Evolutionary conservation across 345 rosid genomes (phyloP).

Genomic region (Lepidium sativum): DNA sequence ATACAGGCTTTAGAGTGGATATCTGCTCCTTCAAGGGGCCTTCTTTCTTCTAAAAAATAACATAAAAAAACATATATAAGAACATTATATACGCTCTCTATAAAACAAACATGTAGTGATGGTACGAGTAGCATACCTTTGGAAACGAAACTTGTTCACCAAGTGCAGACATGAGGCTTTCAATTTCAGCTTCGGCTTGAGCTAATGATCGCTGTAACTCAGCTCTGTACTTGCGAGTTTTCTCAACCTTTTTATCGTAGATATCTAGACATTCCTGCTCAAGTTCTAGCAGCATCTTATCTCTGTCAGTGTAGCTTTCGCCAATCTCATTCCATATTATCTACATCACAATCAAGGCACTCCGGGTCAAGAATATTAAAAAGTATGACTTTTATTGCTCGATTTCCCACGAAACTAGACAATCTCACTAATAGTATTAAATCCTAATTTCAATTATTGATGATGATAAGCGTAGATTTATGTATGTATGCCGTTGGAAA

Average conservation of each 20-base stretch:
- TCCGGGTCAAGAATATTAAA: too few species aligned
- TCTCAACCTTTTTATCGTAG: slow-evolving; percentile 60
- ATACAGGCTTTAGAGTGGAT: slow-evolving; percentile 35
- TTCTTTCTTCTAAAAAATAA: slow-evolving; percentile 42
- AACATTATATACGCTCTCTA: neutral
- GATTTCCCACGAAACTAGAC: neutral
- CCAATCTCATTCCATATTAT: slow-evolving; percentile 88
- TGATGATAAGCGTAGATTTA: neutral
- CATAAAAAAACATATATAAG: neutral
- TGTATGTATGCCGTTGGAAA: too few species aligned
- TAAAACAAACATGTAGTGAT: neutral
- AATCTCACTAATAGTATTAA: neutral
- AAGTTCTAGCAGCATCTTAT: slow-evolving; percentile 70
- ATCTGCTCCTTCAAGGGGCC: slow-evolving; percentile 66
- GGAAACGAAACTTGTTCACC: slow-evolving; percentile 47
- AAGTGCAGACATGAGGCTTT: slow-evolving; percentile 43
- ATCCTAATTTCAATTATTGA: neutral
- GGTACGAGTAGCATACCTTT: slow-evolving; percentile 36
- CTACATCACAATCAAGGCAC: slow-evolving; percentile 31
- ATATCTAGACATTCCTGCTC: slow-evolving; percentile 88
- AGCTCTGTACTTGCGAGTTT: slow-evolving; percentile 56
- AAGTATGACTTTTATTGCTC: neutral
- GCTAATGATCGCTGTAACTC: slow-evolving; percentile 51
- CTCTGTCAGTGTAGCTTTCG: slow-evolving; percentile 56
- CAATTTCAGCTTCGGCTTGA: slow-evolving; percentile 58